Evolutionary conservation across 257 asterid genomes (phyloP), one percentile per base, ranked within the genome.

Genomic region (Eustoma russellianum): DNA sequence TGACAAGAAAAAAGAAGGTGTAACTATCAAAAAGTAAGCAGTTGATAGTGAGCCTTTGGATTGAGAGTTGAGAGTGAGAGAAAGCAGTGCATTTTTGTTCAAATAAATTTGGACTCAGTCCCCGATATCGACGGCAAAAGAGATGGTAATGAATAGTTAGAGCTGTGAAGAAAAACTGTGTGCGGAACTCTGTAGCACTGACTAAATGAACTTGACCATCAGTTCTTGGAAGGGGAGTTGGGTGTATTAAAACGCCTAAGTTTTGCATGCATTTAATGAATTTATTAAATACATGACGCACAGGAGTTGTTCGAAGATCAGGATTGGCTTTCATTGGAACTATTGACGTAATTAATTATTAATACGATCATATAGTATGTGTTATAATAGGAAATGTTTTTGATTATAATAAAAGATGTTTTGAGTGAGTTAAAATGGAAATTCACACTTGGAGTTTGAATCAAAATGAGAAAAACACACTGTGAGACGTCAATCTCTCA

Each of bases 1-100:
- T 82, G 89, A 80, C 90, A 65, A 63, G 64, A 56, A 24, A 24
- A 4, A 19, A 19, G 3, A 19, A 19, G 3, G 28, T 19, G 38
- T 61, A 74, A 76, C 74, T 71, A 66, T 75, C 88, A 71, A 75
- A 82, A 77, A 75, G 79, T 70, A 77, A 72, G 69, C 74, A 66
- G 74, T 69, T 69, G 73, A 55, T 49, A 74, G 56, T 70, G 72
- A 35, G 55, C 66, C 54, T 67, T 55, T 62, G 55, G 62, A 18
- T 19, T 48, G 12, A 51, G 40, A 24, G 19, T 13, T 52, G 44
- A 44, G 46, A 48, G 44, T 54, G 69, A 55, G 57, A 15, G 41
- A 51, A 33, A 9, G 52, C 17, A 53, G 30, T 24, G 30, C 1
- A 24, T 19, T 19, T 24, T 24, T 24, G 3, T 2, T 4, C 2